Evolutionary conservation across 768 basidiomycete genomes (phyloP), one percentile per base, ranked within the genome.

Genomic region (Phanerodontia chrysosporium): DNA sequence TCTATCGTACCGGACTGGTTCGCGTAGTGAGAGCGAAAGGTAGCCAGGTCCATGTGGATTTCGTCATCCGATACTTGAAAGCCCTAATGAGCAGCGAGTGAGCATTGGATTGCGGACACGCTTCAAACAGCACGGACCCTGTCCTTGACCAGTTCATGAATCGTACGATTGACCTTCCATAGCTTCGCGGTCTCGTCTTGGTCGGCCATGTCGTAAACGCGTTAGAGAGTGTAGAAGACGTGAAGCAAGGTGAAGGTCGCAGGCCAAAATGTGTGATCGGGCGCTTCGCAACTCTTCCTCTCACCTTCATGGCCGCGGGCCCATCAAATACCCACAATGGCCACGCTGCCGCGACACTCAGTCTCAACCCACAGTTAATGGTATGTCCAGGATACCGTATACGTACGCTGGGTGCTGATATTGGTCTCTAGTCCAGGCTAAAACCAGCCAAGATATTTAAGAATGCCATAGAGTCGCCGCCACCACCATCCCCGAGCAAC

Each of bases 101-200:
- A 69, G 51, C 45, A 58, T 42, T 18, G 9, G 8, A 18, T 18
- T 48, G 58, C 59, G 21, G 49, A 32, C 58, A 64, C 44, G 28
- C 48, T 39, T 25, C 53, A 58, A 49, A 51, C 42, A 58, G 32
- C 58, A 70, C 81, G 75, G 62, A 98, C 97, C 79, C 97, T 85
- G 73, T 99, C 96, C 72, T 87, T 85, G 62, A 95, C 92, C 54
- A 99, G 86, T 75, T 99, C 96, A 71, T 98, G 95, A 45, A 98
- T 89, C 51, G 97, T 98, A 67, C 92, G 78, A 74, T 94, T 94
- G 62, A 98, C 95, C 69, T 95, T 90, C 93, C 95, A 98, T 69
- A 98, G 80, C 69, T 86, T 87, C 59, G 95, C 89, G 61, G 87
- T 83, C 72, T 92, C 90, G 75, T 92, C 89, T 66, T 75, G 74